Conservation (phyloP, 129 eudicot genomes). For the Artemisia annua region DNA sequence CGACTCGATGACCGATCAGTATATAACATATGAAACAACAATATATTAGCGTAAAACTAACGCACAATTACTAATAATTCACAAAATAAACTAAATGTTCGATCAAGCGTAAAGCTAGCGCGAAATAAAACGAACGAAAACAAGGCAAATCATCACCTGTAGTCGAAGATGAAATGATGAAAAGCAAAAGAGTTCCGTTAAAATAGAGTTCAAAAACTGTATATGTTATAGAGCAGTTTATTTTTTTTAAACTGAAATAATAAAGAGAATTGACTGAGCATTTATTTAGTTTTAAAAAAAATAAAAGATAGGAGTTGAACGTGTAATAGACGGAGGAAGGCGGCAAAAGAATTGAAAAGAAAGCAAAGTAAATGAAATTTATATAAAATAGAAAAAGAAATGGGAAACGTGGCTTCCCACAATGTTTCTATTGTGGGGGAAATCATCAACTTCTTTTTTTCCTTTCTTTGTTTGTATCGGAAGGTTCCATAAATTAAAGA, state of each 20-base stretch:
- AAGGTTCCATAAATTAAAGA: neutral
- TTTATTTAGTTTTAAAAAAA: neutral
- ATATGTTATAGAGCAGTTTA: no score
- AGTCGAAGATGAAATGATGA: neutral
- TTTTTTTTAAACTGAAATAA: no score
- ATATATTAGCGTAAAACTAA: slow-evolving; percentile 2
- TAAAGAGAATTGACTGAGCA: slow-evolving; percentile 1
- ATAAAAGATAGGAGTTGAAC: slow-evolving; percentile 1
- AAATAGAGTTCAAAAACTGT: no score
- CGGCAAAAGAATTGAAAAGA: slow-evolving; percentile 47
- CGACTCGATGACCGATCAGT: neutral
- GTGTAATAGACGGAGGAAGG: slow-evolving; percentile 29
- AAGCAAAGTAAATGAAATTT: slow-evolving; percentile 29
- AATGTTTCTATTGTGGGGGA: neutral
- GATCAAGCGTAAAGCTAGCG: neutral
- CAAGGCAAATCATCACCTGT: neutral
- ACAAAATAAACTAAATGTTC: neutral
- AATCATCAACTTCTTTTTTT: neutral
- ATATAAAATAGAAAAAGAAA: neutral
- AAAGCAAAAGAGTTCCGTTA: neutral
- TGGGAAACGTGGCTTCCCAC: neutral
- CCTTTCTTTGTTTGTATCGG: neutral
- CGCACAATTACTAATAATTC: neutral
- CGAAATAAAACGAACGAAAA: no score
- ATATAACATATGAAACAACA: neutral